Base-by-base conservation (phyloP, 176 grass and related monocot species). In the Aechmea fasciata region DNA sequence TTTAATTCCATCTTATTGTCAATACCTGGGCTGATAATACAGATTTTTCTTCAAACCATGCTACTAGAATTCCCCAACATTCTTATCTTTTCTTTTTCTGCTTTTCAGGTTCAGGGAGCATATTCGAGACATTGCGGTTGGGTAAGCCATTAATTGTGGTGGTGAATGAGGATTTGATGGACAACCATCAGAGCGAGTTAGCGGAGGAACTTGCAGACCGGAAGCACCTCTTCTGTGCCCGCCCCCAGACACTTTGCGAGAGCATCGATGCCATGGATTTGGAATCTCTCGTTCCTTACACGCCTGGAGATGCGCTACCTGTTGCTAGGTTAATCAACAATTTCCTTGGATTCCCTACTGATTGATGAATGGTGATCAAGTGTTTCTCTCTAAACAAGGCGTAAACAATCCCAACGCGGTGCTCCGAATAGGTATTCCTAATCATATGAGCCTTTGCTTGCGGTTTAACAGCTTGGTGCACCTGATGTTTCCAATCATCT, bases 161-260 rank as follows among this genome's bases (percentile, higher is more conserved):
- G 18, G 88, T 89, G 4, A 96, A 96, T 18, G 88, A 96, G 78
- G 88, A 91, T 75, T 74, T 96, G 47, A 96, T 96, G 85, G 92
- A 89, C 78, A 96, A 91, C 82, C 92, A 91, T 75, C 92, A 91
- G 64, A 79, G 66, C 11, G 92, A 89, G 70, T 68, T 96, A 49
- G 88, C 88, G 64, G 88, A 96, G 65, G 92, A 89, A 75, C 67
- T 96, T 23, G 92, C 85, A 15, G 57, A 91, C 18, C 80, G 88
- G 74, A 89, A 87, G 55, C 83, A 96, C 73, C 92, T 91, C 54
- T 88, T 84, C 29, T 91, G 71, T 29, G 77, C 85, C 1, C 74
- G 18, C 17, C 88, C 87, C 26, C 80, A 88, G 20, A 81, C 78
- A 1, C 69, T 96, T 63, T 50, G 10, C 11, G 50, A 89, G 64